Base-by-base conservation (phyloP, 257 asterid species). In the Cynanchum wilfordii region DNA sequence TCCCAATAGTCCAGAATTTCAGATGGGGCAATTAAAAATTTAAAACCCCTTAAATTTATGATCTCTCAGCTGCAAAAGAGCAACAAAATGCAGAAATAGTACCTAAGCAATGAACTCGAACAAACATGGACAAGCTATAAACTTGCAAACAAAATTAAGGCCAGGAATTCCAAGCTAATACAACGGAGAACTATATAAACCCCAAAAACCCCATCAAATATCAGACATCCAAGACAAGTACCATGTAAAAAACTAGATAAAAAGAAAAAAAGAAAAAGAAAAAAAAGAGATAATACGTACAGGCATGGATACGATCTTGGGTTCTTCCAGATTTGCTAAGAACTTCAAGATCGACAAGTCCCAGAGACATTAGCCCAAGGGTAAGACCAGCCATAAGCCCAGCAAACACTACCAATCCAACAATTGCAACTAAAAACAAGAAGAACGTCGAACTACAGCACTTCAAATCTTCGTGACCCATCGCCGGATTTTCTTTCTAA, bases 351-450 rank as follows among this genome's bases (percentile, higher is more conserved):
- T 95, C 99, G 1, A 95, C 99, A 73, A 95, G 97, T 49, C 98
- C 98, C 75, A 95, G 96, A 70, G 99, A 95, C 98, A 92, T 95
- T 51, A 95, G 87, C 17, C 99, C 99, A n/a, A 95, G 97, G 47
- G 99, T 95, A 11, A 95, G 85, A 70, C 99, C 99, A 12, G 99
- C 98, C 99, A 95, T 92, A 59, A 95, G 84, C 75, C 99, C 99
- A 66, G 98, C 99, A 80, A 95, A 95, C 72, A 51, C 1, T 59
- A 92, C 98, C 71, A 95, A 83, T 77, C 99, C 97, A 75, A 84
- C 79, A 59, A 90, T 45, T 22, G 73, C 79, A 16, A 82, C 36
- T 49, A 92, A 73, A 55, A 1, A 87, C 76, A 90, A 68, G 59
- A 76, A 95, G 73, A 95, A 92, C 76, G 29, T 72, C 22, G 84